A percentile compares a stretch with the other conserved stretches of the same genome.
Conservation (phyloP, 345 rosid genomes). For the Clausena lansium region DNA sequence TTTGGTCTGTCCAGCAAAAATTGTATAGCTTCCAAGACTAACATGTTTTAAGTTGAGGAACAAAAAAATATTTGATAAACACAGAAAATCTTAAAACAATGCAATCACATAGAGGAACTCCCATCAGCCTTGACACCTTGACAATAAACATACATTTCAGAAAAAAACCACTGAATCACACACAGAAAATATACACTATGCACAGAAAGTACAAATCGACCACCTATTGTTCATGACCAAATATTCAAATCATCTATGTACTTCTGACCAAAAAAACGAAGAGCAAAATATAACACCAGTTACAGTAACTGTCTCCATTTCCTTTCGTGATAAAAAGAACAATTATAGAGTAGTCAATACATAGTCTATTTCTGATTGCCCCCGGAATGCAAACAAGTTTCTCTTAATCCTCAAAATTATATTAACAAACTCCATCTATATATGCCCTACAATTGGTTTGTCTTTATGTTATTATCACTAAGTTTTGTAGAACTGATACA, state of each 20-base stretch:
- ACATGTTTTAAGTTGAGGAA: background rate
- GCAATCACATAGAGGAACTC: background rate
- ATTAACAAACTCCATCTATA: background rate
- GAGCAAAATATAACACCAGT: background rate
- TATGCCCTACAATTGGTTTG: background rate
- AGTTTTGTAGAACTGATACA: background rate
- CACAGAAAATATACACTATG: background rate
- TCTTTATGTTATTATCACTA: background rate
- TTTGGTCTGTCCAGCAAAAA: background rate
- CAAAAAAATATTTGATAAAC: background rate
- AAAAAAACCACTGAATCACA: background rate
- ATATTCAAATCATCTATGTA: background rate
- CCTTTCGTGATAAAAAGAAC: background rate
- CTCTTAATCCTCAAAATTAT: background rate
- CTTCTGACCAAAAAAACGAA: background rate
- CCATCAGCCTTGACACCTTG: background rate
- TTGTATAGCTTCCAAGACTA: constrained; percentile 6
- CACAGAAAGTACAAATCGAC: background rate
- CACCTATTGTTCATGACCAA: background rate
- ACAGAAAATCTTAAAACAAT: background rate
- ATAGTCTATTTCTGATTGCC: background rate
- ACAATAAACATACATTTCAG: background rate
- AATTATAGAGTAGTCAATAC: background rate
- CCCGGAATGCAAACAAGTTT: background rate
- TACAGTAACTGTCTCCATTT: background rate